A percentile compares a stretch with the other conserved stretches of the same genome.
Evolutionary conservation across 140 eudicot species (phyloP).

Genomic region (Ambrosia hybrid): DNA sequence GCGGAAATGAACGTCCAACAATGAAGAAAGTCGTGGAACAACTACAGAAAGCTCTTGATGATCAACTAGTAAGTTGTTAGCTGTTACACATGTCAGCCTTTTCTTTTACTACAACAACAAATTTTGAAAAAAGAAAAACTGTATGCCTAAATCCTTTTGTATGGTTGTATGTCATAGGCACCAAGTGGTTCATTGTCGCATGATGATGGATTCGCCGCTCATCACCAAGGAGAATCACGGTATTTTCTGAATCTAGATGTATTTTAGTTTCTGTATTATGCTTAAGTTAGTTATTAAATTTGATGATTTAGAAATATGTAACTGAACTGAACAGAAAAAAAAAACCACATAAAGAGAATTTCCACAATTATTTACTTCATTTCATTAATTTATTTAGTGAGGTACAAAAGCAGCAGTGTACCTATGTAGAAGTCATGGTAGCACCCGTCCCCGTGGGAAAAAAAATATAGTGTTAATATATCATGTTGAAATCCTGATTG

Average conservation of each 20-base stretch:
- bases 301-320: no score
- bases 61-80: not conserved
- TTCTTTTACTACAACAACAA: not conserved
- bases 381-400: no score
- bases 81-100: not conserved
- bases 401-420: no score
- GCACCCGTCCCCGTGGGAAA: no score
- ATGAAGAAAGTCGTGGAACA: not conserved
- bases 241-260: not conserved
- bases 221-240: not conserved
- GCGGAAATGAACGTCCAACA: not conserved
- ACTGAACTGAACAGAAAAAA: no score
- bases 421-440: no score
- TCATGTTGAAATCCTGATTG: no score
- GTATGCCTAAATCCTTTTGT: not conserved
- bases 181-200: not conserved
- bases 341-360: no score
- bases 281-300: not conserved
- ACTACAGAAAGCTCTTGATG: not conserved
- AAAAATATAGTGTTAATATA: no score
- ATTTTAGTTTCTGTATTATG: not conserved
- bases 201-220: not conserved
- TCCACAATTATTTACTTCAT: no score
- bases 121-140: no score
- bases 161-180: not conserved